Evolutionary conservation across 2,329 filamentous ascomycete species (phyloP).

Genomic region (Aspergillus versicolor): DNA sequence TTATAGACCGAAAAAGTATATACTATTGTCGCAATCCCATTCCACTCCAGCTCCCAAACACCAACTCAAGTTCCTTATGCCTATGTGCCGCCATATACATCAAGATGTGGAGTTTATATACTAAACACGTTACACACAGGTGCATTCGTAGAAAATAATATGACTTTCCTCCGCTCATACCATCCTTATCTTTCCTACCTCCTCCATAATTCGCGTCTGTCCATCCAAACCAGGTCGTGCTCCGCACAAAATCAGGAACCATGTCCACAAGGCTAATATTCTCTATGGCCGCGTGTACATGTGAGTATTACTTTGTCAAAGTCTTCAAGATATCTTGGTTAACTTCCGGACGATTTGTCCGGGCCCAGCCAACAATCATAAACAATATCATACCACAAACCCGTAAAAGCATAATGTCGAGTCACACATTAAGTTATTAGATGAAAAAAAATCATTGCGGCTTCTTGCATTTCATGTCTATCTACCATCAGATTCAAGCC

Average conservation of each 20-base stretch:
- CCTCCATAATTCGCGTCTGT: too few species aligned
- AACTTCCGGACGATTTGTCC: neutral
- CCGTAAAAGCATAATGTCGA: neutral
- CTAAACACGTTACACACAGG: too few species aligned
- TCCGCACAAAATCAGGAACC: too few species aligned
- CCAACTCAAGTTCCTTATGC: neutral
- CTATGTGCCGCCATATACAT: neutral
- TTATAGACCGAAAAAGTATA: neutral
- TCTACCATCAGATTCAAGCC: neutral
- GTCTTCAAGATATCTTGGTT: too few species aligned
- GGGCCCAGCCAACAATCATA: neutral
- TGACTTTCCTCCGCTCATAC: too few species aligned
- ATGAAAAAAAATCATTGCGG: neutral
- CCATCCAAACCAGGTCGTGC: too few species aligned
- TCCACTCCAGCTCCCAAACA: neutral
- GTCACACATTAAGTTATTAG: neutral
- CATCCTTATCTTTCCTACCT: too few species aligned
- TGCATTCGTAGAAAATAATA: too few species aligned
- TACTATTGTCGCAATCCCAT: neutral
- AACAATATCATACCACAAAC: neutral
- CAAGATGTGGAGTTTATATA: too few species aligned
- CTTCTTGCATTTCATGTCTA: neutral
- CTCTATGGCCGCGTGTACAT: too few species aligned
- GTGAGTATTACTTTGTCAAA: too few species aligned
- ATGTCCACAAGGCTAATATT: too few species aligned